phyloP scores from a whole-genome alignment of 352 stramenopile species.

The Phytophthora fragariaefolia region DNA sequence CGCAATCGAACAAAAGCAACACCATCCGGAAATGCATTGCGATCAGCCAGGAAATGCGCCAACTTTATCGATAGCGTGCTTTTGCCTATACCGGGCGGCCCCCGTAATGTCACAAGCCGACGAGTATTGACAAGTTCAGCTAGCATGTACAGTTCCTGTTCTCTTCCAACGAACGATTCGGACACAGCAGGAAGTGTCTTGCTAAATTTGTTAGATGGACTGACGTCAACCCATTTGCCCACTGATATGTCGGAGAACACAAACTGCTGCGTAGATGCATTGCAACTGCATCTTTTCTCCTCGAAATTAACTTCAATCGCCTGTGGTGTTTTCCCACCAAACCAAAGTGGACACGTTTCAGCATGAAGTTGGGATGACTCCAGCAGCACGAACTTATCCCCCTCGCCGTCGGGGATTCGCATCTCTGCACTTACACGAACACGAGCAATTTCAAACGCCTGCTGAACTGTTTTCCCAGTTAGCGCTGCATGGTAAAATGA shows the following conservation, averaged over 20 bases:
- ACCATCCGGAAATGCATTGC: constrained; percentile 73
- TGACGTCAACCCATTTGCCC: constrained; percentile 81
- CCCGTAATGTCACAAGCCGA: constrained; percentile 76
- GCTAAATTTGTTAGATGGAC: constrained; percentile 66
- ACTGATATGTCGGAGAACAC: constrained; percentile 78
- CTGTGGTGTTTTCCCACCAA: constrained; percentile 27
- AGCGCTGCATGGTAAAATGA: constrained; percentile 83
- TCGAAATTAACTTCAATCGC: constrained; percentile 64
- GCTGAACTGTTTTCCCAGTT: constrained; percentile 72
- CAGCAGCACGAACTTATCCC: constrained; percentile 81
- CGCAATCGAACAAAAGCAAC: constrained; percentile 79
- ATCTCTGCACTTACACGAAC: constrained; percentile 77
- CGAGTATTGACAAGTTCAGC: constrained; percentile 62
- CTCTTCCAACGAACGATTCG: constrained; percentile 76
- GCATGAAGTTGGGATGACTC: constrained; percentile 71
- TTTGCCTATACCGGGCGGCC: constrained; percentile 79
- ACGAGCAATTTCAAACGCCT: constrained; percentile 79
- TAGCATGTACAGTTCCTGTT: constrained; percentile 78
- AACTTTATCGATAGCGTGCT: constrained; percentile 77
- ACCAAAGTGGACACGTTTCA: constrained; percentile 52
- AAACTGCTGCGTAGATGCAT: constrained; percentile 54
- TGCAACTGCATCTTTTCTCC: constrained; percentile 60
- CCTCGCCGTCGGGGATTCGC: constrained; percentile 63
- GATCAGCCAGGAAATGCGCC: constrained; percentile 76
- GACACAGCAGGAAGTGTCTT: constrained; percentile 74